Conservation (phyloP, 441 rosid species). For the Theobroma grandiflorum region DNA sequence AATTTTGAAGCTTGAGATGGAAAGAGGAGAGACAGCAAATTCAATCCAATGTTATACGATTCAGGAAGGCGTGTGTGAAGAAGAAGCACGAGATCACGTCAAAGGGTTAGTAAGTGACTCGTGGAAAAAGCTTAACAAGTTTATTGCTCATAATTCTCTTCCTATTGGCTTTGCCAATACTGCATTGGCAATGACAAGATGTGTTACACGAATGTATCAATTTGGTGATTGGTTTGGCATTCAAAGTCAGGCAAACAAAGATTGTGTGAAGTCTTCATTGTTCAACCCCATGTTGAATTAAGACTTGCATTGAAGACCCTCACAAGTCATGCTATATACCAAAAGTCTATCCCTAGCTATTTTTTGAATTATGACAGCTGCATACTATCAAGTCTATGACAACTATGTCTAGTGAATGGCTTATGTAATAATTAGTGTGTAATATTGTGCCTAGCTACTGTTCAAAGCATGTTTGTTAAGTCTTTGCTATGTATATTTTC, state of each 20-base stretch:
- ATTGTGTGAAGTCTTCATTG: neutral
- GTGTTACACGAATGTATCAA: constrained; percentile 10
- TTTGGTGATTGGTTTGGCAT: constrained; percentile 22
- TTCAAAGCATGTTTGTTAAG: no score
- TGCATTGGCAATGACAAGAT: constrained; percentile 5
- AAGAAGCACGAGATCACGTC: constrained; percentile 29
- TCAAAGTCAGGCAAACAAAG: constrained; percentile 4
- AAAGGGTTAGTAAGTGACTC: neutral
- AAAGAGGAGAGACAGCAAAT: constrained; percentile 32
- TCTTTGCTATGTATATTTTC: no score
- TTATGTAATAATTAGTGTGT: no score
- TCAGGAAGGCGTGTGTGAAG: constrained; percentile 20
- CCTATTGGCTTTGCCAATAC: neutral
- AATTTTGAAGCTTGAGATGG: constrained; percentile 21
- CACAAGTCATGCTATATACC: no score
- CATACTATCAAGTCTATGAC: no score
- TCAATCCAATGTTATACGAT: constrained; percentile 30
- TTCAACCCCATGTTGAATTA: neutral
- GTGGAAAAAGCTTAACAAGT: constrained; percentile 33
- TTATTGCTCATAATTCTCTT: neutral
- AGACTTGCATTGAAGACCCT: no score
- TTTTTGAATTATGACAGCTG: no score
- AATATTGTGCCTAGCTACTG: no score
- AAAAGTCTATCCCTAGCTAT: no score
- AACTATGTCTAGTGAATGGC: no score